Conservation (phyloP, 2,329 filamentous ascomycete genomes). For the Epichloe amarillans region DNA sequence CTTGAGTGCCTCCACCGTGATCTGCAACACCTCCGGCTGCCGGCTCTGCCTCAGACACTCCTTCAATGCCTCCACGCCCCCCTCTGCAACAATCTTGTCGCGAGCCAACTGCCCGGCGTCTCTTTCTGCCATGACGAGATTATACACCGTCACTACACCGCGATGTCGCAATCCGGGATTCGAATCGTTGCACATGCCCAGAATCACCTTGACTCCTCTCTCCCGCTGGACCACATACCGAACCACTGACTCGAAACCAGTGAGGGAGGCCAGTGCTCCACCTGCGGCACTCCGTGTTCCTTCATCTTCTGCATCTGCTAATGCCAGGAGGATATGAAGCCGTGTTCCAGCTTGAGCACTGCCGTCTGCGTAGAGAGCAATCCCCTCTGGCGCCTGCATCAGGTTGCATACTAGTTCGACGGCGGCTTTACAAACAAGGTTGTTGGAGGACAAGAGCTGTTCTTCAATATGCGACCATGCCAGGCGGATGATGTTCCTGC, state of each 20-base stretch:
- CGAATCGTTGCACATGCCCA: constrained; percentile 67
- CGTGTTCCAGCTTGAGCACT: constrained; percentile 56
- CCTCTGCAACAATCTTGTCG: constrained; percentile 45
- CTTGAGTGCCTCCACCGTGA: constrained; percentile 62
- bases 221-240: constrained; percentile 56
- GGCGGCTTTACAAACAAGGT: constrained; percentile 64
- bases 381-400: constrained; percentile 53
- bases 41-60: constrained; percentile 55
- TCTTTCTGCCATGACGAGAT: constrained; percentile 55
- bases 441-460: constrained; percentile 63
- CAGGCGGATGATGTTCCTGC: constrained; percentile 56
- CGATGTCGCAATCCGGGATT: constrained; percentile 55
- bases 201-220: constrained; percentile 60
- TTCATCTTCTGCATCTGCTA: constrained; percentile 74
- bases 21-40: constrained; percentile 55
- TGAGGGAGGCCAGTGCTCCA: constrained; percentile 75
- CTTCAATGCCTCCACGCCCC: constrained; percentile 57
- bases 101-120: constrained; percentile 48
- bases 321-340: constrained; percentile 71
- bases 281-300: constrained; percentile 73
- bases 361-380: constrained; percentile 55
- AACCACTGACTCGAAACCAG: constrained; percentile 63
- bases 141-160: constrained; percentile 62
- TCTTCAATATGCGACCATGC: constrained; percentile 73
- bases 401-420: constrained; percentile 90